These are phyloP conservation scores for Fraxinus baroniana DNA, from an alignment of 305 asterid genomes.

Conservation along the genomic window DNA sequence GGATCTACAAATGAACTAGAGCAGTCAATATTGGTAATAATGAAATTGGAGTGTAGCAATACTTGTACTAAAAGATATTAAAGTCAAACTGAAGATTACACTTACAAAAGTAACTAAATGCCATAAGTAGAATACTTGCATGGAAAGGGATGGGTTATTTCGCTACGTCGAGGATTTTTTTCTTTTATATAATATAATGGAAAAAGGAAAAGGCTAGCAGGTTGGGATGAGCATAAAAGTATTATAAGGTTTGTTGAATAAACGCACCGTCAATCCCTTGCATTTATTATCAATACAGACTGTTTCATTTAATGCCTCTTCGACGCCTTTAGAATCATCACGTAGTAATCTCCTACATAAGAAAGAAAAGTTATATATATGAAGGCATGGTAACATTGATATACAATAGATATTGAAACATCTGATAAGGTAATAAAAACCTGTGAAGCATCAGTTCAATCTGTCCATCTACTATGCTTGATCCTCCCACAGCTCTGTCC, in stretches of 20 bases:
- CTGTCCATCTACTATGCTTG: slow-evolving; percentile 84
- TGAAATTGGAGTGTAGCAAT: slow-evolving; percentile 3
- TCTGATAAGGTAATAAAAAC: slow-evolving; percentile 24
- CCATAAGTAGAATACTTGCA: background rate
- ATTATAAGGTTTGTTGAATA: background rate
- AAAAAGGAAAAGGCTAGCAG: background rate
- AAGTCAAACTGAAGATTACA: slow-evolving; percentile 2
- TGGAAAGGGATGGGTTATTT: background rate
- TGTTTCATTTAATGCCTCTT: slow-evolving; percentile 86
- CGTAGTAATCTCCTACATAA: slow-evolving; percentile 72
- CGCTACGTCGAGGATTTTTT: background rate
- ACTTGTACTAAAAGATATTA: background rate
- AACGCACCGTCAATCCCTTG: slow-evolving; percentile 70
- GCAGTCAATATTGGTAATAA: slow-evolving; percentile 16
- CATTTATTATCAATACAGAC: slow-evolving; percentile 61
- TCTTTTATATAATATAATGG: background rate
- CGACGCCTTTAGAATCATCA: slow-evolving; percentile 93
- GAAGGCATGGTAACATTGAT: slow-evolving; percentile 7
- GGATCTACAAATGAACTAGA: slow-evolving; percentile 45
- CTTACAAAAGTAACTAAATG: background rate
- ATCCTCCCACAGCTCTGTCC: slow-evolving; percentile 93
- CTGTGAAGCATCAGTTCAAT: slow-evolving; percentile 94
- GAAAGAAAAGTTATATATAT: slow-evolving; percentile 2
- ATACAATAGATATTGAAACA: background rate
- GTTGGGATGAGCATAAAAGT: background rate